Evolutionary conservation across 164 flowering plant genomes (phyloP).

Genomic region (Echeveria elegans): DNA sequence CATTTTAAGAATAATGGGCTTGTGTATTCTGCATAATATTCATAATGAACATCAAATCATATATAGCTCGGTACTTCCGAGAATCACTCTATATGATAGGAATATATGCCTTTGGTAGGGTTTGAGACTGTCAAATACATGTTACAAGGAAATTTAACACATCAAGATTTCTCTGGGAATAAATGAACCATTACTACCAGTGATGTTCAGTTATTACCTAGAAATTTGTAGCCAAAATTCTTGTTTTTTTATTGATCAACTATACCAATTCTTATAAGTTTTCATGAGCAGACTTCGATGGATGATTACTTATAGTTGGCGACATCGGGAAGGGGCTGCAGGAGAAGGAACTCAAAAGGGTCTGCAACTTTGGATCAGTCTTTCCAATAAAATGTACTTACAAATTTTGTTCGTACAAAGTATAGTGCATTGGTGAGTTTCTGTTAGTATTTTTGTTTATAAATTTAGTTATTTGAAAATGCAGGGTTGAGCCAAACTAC

Average conservation of each 20-base stretch:
- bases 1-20: too few relatives aligned
- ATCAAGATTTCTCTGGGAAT: conserved; percentile 88
- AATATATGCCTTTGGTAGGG: conserved; percentile 23
- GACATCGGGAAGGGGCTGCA: conserved; percentile 90
- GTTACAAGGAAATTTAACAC: conserved; percentile 75
- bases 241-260: background rate
- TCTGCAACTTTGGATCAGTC: conserved; percentile 83
- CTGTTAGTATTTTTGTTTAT: too few relatives aligned
- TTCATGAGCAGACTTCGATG: background rate
- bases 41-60: background rate
- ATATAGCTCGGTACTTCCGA: background rate
- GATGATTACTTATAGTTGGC: conserved; percentile 53
- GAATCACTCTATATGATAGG: background rate
- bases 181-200: conserved; percentile 70
- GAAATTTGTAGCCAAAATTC: background rate
- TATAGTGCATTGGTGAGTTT: too few relatives aligned
- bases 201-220: conserved; percentile 62
- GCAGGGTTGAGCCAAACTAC: too few relatives aligned
- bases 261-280: too few relatives aligned
- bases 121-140: conserved; percentile 91
- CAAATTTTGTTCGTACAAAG: too few relatives aligned
- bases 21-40: too few relatives aligned
- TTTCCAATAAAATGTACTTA: conserved; percentile 85
- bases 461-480: too few relatives aligned
- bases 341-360: conserved; percentile 60